These are phyloP conservation scores for Aphanomyces invadans DNA, from an alignment of 352 stramenopile species.

Conservation along the genomic window DNA sequence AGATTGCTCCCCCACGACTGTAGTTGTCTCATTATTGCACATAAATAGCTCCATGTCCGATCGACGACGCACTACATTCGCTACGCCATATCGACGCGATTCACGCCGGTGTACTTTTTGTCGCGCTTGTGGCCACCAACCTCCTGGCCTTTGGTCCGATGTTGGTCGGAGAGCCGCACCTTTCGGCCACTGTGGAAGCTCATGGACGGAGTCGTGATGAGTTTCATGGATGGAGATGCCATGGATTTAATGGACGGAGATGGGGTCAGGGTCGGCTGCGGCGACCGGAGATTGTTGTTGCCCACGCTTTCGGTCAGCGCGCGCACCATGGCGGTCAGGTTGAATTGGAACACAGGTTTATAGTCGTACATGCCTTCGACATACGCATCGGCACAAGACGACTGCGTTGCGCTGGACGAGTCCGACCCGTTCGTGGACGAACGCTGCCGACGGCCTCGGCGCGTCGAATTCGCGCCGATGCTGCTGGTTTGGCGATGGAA, in stretches of 20 bases:
- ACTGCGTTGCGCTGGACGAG: not conserved
- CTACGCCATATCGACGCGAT: not conserved
- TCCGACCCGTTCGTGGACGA: slow-evolving; percentile 9
- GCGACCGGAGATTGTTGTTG: not conserved
- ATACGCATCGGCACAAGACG: not conserved
- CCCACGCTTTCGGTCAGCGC: slow-evolving; percentile 5
- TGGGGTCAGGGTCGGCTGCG: not conserved
- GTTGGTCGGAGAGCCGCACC: not conserved
- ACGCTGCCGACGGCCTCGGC: not conserved
- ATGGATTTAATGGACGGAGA: not conserved
- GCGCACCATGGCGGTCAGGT: slow-evolving; percentile 6
- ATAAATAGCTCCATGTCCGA: too few relatives aligned
- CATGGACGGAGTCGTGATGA: too few relatives aligned
- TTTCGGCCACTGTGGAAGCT: not conserved
- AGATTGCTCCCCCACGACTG: too few relatives aligned
- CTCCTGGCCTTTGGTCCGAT: not conserved
- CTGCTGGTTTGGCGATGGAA: slow-evolving; percentile 2
- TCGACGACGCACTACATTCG: not conserved
- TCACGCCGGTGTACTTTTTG: not conserved
- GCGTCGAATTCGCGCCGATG: not conserved
- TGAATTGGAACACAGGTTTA: slow-evolving; percentile 6
- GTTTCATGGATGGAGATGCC: not conserved
- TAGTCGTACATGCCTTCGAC: slow-evolving; percentile 8
- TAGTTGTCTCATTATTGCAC: too few relatives aligned
- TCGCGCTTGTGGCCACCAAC: not conserved